Evolutionary conservation across 2,329 filamentous ascomycete species (phyloP).

Genomic region (Hymenoscyphus fructigenus): DNA sequence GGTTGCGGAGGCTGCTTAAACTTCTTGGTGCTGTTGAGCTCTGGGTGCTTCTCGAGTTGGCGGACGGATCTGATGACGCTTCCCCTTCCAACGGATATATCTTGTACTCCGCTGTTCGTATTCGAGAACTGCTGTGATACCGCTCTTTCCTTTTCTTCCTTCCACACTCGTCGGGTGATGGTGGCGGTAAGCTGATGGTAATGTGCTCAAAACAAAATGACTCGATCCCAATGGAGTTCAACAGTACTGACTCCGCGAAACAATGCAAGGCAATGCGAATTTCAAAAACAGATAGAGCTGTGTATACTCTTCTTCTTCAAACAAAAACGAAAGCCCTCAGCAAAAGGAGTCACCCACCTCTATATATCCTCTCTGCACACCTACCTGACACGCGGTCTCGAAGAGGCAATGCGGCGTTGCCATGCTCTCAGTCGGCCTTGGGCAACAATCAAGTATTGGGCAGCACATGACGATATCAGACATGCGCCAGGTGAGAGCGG

Average conservation of each 20-base stretch:
- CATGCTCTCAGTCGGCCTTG: neutral
- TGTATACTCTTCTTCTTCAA: neutral
- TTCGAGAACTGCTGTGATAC: neutral
- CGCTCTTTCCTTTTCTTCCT: neutral
- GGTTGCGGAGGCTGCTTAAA: neutral
- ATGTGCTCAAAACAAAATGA: neutral
- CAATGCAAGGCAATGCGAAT: neutral
- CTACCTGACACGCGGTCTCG: slow-evolving; percentile 2
- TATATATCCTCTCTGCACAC: slow-evolving; percentile 3
- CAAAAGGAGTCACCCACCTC: neutral
- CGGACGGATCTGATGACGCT: neutral
- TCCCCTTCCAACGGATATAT: neutral
- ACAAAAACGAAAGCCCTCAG: neutral
- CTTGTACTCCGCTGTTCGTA: neutral
- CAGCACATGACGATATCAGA: slow-evolving; percentile 4
- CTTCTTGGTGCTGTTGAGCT: neutral
- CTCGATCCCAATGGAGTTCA: neutral
- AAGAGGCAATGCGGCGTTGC: slow-evolving; percentile 1
- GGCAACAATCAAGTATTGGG: neutral
- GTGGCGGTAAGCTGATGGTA: neutral
- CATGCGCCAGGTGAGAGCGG: slow-evolving; percentile 1
- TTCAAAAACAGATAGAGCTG: neutral
- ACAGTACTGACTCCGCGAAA: neutral
- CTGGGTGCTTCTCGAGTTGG: neutral
- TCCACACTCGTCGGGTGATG: neutral